Evolutionary conservation across 2,329 filamentous ascomycete species (phyloP).

Genomic region (Fusarium avenaceum): DNA sequence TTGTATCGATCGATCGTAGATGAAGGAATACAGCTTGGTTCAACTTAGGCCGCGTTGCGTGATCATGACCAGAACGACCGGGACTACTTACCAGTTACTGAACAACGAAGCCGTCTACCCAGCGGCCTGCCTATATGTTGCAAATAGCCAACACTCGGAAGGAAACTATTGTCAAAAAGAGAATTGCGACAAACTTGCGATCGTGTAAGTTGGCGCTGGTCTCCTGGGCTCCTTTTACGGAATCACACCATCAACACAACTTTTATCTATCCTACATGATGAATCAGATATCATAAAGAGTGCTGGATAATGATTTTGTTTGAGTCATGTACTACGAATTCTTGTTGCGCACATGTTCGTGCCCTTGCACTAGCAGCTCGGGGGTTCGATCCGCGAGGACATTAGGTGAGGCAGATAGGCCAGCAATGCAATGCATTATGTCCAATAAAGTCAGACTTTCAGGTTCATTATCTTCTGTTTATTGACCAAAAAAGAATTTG

Average conservation of each 20-base stretch:
- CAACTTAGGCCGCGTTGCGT: slow-evolving; percentile 11
- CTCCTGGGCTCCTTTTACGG: background rate
- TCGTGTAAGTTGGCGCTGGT: background rate
- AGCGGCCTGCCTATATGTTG: background rate
- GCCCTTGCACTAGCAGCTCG: no score
- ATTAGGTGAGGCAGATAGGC: background rate
- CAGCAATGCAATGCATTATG: no score
- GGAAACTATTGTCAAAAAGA: background rate
- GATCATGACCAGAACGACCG: background rate
- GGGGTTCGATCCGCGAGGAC: background rate
- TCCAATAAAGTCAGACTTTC: no score
- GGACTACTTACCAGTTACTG: background rate
- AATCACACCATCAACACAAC: background rate
- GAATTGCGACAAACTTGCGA: background rate
- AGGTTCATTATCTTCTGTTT: no score
- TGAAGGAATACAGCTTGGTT: slow-evolving; percentile 44
- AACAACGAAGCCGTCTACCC: background rate
- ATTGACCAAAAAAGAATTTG: no score
- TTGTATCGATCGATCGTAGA: slow-evolving; percentile 35
- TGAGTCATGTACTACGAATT: no score
- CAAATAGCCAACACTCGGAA: background rate
- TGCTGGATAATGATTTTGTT: background rate
- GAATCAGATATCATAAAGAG: background rate
- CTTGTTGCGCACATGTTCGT: no score
- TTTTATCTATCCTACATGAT: background rate